Conservation (phyloP, 2,329 filamentous ascomycete genomes). For the Teratosphaeria viscida region DNA sequence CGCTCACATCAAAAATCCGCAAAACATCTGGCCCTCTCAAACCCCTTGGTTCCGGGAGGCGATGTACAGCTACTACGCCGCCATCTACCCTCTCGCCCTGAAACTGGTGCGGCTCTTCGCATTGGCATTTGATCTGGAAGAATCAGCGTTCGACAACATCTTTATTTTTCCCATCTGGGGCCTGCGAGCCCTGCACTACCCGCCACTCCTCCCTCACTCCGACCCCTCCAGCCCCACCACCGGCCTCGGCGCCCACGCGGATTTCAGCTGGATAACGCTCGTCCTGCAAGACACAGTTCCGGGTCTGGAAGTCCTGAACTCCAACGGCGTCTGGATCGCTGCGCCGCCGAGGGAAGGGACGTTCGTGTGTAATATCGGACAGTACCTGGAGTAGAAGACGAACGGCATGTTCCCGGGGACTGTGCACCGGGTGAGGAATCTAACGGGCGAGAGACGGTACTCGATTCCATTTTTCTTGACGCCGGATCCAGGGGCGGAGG, state of each 20-base stretch:
- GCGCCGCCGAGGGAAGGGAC: background rate
- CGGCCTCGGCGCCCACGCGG: background rate
- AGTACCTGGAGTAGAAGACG: background rate
- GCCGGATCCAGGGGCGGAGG: background rate
- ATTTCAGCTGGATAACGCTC: background rate
- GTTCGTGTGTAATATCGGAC: background rate
- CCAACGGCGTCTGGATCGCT: background rate
- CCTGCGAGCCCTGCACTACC: background rate
- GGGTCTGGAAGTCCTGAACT: background rate
- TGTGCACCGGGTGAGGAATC: background rate
- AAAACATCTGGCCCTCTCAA: background rate
- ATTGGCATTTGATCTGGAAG: background rate
- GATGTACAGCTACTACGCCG: background rate
- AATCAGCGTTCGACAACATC: background rate
- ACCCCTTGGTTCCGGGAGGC: background rate
- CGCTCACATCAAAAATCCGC: background rate
- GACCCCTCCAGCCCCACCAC: background rate
- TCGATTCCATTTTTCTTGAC: conserved; percentile 1
- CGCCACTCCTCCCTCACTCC: background rate
- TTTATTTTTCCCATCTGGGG: background rate
- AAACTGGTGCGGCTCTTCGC: background rate
- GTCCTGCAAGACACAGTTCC: background rate
- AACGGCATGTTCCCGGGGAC: background rate
- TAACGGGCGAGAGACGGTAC: background rate
- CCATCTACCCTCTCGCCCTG: background rate